Percentiles rank a stretch among this genome's conserved stretches.
phyloP scores from a whole-genome alignment of 139 green algal genomes.

The Micractinium conductrix region DNA sequence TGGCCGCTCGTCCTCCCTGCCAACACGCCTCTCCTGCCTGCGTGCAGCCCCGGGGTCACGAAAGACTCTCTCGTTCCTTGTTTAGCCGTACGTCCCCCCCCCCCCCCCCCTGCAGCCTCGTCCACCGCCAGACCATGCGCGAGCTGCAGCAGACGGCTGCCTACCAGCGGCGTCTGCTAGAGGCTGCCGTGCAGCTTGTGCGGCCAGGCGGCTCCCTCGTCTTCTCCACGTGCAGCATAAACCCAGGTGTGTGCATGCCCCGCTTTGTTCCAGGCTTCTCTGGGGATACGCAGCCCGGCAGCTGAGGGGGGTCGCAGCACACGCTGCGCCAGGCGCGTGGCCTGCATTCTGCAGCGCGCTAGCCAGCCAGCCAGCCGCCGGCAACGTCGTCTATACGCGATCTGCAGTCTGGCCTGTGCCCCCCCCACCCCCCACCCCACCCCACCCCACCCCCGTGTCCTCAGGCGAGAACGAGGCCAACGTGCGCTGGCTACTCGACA shows the following conservation, averaged over 20 bases:
- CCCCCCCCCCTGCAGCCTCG: slow-evolving; percentile 19
- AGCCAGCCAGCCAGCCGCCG: no score
- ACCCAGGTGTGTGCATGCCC: slow-evolving; percentile 61
- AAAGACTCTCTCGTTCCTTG: no score
- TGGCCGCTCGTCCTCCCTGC: no score
- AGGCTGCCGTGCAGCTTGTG: slow-evolving; percentile 78
- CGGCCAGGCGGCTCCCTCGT: slow-evolving; percentile 82
- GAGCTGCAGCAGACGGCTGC: slow-evolving; percentile 57
- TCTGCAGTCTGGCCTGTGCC: neutral
- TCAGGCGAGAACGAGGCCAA: slow-evolving; percentile 92
- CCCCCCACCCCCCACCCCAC: neutral
- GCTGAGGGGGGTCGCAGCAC: no score
- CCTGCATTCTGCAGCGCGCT: no score
- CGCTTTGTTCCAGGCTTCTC: no score
- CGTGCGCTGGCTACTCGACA: slow-evolving; percentile 86
- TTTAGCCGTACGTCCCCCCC: neutral
- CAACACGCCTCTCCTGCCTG: no score
- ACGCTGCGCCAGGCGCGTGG: no score
- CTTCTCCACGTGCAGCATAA: slow-evolving; percentile 92
- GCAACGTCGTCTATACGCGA: no score
- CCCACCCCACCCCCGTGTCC: neutral
- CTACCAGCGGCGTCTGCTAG: slow-evolving; percentile 83
- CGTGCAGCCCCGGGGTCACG: no score
- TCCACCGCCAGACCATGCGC: slow-evolving; percentile 47
- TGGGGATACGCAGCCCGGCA: no score